Evolutionary conservation across 129 eudicot genomes (phyloP), one percentile per base, ranked within the genome.

Genomic region (Arctium lappa): DNA sequence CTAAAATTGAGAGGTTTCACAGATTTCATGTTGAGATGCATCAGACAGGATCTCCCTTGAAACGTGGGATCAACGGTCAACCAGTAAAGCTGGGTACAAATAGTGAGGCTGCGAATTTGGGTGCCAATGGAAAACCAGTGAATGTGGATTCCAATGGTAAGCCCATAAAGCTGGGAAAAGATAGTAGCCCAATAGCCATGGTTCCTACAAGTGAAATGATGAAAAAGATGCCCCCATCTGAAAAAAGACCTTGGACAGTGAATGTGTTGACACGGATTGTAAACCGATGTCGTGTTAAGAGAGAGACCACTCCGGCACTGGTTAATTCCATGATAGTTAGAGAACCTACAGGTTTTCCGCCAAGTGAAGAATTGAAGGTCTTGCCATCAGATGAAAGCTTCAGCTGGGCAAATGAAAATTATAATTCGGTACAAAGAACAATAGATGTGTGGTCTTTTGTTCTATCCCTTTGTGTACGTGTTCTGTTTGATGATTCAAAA

Each of bases 361-460:
- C 92, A 31, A 62, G 86, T 66, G 97, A 96, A 68, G 91, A 88
- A 77, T 86, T 86, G 11, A 91, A 84, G 86, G 89, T 91, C 80
- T 84, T 93, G 76, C 97, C 98, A 50, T 88, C 94, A 0, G 97
- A 93, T 89, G 95, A 89, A 85, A 89, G 90, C 69, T 96, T 93
- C 86, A 91, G 97, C 44, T 93, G 99, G 98, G 97, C 98, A n/a
- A 91, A 86, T 78, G 98, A 96, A 56, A 91, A 93, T 83, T 96
- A 93, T 85, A 91, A 91, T 74, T 90, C 95, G 10, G 72, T 85
- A 38, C 97, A 93, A 80, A 91, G 99, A 88, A 88, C 86, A 63
- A 89, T 93, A 44, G 97, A 96, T 40, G 94, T 96, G 66, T 96
- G 99, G 99, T 89, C 97, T 44, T 93, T 91, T 86, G 89, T 96